phyloP scores from a whole-genome alignment of 495 filamentous ascomycete species.

The Apodospora peruviana region DNA sequence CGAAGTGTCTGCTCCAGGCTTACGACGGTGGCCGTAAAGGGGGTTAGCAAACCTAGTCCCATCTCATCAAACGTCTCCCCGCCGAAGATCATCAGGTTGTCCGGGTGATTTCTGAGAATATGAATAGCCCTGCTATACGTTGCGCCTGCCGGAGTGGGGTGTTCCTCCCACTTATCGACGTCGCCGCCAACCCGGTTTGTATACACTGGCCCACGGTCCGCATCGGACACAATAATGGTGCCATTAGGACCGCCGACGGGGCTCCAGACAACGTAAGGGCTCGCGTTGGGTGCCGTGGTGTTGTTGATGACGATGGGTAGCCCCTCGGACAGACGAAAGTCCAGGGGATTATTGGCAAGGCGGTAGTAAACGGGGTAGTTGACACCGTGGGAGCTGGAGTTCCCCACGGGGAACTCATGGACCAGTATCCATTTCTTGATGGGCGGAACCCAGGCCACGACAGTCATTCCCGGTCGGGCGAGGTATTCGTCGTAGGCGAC shows the following conservation, averaged over 20 bases:
- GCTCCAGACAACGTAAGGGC: slow-evolving; percentile 52
- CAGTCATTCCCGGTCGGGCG: slow-evolving; percentile 65
- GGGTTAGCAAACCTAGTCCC: slow-evolving; percentile 1
- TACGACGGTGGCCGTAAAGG: slow-evolving; percentile 10
- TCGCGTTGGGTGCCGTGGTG: slow-evolving; percentile 46
- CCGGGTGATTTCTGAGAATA: slow-evolving; percentile 31
- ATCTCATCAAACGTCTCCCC: slow-evolving; percentile 16
- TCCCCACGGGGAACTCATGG: slow-evolving; percentile 22
- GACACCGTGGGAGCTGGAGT: slow-evolving; percentile 21
- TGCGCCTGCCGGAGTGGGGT: slow-evolving; percentile 36
- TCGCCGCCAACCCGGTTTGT: slow-evolving; percentile 54
- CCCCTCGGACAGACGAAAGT: slow-evolving; percentile 41
- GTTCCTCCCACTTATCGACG: slow-evolving; percentile 47
- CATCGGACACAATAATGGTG: slow-evolving; percentile 53
- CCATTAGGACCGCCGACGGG: slow-evolving; percentile 50
- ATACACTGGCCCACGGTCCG: slow-evolving; percentile 45
- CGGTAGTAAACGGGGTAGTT: slow-evolving; percentile 50
- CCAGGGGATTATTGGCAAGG: slow-evolving; percentile 44
- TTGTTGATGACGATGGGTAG: slow-evolving; percentile 40
- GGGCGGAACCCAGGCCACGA: slow-evolving; percentile 32
- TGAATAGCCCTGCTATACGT: slow-evolving; percentile 47
- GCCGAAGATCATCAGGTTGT: slow-evolving; percentile 30
- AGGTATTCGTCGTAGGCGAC: slow-evolving; percentile 53
- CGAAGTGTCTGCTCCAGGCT: too few species aligned
- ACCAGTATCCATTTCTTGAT: slow-evolving; percentile 24